phyloP scores from a whole-genome alignment of 306 rosid species.

The Begonia masoniana region DNA sequence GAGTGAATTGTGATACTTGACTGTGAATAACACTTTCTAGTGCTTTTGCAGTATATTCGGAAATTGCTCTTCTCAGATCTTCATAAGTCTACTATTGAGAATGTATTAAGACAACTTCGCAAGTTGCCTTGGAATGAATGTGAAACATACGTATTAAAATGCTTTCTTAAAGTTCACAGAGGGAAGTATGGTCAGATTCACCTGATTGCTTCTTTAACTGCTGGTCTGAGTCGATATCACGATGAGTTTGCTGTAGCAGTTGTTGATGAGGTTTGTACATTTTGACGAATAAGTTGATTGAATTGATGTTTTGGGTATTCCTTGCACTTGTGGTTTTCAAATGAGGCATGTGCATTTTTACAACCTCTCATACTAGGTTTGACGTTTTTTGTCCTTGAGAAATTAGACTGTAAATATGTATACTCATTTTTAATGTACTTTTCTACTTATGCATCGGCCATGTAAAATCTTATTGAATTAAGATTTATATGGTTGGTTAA shows the following conservation, averaged over 20 bases:
- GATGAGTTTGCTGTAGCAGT: constrained; percentile 92
- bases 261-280: constrained; percentile 72
- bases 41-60: constrained; percentile 67
- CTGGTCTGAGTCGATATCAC: constrained; percentile 96
- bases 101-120: constrained; percentile 95
- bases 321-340: no score
- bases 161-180: constrained; percentile 93
- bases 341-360: no score
- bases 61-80: constrained; percentile 94
- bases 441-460: no score
- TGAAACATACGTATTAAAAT: constrained; percentile 76
- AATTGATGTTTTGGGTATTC: no score
- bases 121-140: constrained; percentile 96
- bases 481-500: no score
- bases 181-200: constrained; percentile 99
- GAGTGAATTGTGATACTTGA: no score
- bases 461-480: no score
- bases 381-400: no score
- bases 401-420: no score
- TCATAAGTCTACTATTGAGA: constrained; percentile 87
- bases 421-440: no score
- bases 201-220: constrained; percentile 88
- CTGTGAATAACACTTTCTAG: not conserved
- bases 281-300: no score
- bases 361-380: no score